Conservation (phyloP, 2,329 filamentous ascomycete genomes). For the Metarhizium sp. region DNA sequence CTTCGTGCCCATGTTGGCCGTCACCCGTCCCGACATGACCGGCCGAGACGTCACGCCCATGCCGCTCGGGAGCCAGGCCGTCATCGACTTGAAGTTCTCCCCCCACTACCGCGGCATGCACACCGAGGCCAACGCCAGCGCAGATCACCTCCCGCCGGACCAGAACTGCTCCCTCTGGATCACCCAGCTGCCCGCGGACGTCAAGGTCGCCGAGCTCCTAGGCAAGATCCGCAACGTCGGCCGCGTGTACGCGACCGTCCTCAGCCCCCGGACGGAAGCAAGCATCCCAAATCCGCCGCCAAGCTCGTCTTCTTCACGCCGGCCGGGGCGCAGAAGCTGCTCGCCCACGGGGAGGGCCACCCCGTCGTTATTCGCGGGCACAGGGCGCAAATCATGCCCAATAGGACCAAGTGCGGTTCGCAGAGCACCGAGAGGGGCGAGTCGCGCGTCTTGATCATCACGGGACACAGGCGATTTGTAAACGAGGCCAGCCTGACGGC, state of each 20-base stretch:
- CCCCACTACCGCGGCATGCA: conserved; percentile 27
- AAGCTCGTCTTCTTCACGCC: conserved; percentile 41
- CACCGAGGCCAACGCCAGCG: conserved; percentile 24
- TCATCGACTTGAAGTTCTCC: conserved; percentile 17
- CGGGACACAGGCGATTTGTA: conserved; percentile 33
- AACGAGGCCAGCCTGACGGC: conserved; percentile 27
- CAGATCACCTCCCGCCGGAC: conserved; percentile 17
- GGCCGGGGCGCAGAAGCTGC: conserved; percentile 23
- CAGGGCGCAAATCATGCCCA: conserved; percentile 31
- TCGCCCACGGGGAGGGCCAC: conserved; percentile 11
- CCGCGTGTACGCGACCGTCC: conserved; percentile 40
- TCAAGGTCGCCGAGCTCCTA: conserved; percentile 35
- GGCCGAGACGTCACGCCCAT: conserved; percentile 4
- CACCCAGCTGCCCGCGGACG: conserved; percentile 36
- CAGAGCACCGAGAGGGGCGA: conserved; percentile 17
- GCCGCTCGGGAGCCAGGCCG: conserved; percentile 1
- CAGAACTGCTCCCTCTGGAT: conserved; percentile 45
- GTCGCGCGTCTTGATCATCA: conserved; percentile 43
- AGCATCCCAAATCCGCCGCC: conserved; percentile 31
- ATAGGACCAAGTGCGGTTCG: conserved; percentile 36
- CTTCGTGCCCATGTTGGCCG: conserved; percentile 15
- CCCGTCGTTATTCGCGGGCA: conserved; percentile 28
- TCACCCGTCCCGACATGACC: conserved; percentile 10
- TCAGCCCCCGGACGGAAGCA: conserved; percentile 36
- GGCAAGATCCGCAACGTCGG: conserved; percentile 33